A percentile compares a stretch with the other conserved stretches of the same genome.
Evolutionary conservation across 2,329 filamentous ascomycete species (phyloP).

Genomic region (Hymenoscyphus fructigenus): DNA sequence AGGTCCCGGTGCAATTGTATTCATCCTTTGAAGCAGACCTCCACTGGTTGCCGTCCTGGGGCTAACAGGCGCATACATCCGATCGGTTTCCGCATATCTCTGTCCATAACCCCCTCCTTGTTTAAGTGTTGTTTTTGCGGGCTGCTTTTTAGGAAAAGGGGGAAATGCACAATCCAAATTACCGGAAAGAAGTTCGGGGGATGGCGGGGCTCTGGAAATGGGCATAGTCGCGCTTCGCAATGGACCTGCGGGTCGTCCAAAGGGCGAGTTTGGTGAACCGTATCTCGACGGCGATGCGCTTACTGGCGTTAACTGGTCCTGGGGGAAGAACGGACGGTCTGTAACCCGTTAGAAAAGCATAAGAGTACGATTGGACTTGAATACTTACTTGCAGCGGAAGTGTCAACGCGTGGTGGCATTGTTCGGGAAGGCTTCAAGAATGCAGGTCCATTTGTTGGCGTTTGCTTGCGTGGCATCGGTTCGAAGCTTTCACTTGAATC

Average conservation of each 20-base stretch:
- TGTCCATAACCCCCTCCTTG: constrained; percentile 21
- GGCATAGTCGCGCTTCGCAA: constrained; percentile 42
- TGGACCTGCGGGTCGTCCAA: constrained; percentile 25
- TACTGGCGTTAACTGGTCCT: constrained; percentile 58
- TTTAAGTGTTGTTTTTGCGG: constrained; percentile 14
- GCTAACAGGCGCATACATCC: constrained; percentile 48
- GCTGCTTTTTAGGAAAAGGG: constrained; percentile 46
- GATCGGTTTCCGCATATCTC: constrained; percentile 37
- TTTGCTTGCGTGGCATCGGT: constrained; percentile 26
- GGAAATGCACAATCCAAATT: constrained; percentile 54
- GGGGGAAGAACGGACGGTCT: constrained; percentile 56
- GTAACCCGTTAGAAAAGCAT: constrained; percentile 37
- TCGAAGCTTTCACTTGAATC: constrained; percentile 30
- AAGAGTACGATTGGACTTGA: background rate
- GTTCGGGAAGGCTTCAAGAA: constrained; percentile 41
- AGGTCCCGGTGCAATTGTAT: constrained; percentile 64
- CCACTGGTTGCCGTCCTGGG: constrained; percentile 44
- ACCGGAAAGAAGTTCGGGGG: constrained; percentile 43
- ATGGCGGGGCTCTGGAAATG: constrained; percentile 39
- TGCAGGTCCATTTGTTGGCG: constrained; percentile 26
- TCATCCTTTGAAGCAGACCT: constrained; percentile 59
- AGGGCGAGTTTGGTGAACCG: constrained; percentile 52
- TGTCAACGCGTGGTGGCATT: constrained; percentile 50
- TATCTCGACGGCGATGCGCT: constrained; percentile 61
- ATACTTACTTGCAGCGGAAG: constrained; percentile 51